These are phyloP conservation scores for Phialophora expanda DNA, from an alignment of 2,329 filamentous ascomycete species.

Conservation along the genomic window DNA sequence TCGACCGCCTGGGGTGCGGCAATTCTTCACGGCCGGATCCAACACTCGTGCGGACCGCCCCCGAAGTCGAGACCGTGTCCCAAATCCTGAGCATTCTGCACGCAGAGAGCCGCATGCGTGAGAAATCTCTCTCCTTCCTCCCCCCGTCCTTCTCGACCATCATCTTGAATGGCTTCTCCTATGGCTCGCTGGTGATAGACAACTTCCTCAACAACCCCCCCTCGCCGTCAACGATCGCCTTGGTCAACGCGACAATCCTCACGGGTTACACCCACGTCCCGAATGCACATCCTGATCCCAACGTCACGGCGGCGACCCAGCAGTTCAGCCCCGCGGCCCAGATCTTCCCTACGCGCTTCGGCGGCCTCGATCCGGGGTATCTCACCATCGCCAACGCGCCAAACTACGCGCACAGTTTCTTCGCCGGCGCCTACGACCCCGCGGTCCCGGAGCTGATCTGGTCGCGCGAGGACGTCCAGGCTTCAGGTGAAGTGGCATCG, in stretches of 20 bases:
- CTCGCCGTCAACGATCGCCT: background rate
- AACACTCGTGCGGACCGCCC: background rate
- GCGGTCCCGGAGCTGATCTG: background rate
- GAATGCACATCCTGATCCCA: background rate
- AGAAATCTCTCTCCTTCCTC: background rate
- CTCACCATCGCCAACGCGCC: background rate
- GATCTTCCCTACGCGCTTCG: constrained; percentile 1
- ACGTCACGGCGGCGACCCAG: background rate
- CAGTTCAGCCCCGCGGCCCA: background rate
- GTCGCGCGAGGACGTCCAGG: constrained; percentile 3
- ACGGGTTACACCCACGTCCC: constrained; percentile 3
- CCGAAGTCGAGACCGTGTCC: constrained; percentile 4
- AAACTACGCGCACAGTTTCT: constrained; percentile 5
- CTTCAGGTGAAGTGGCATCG: background rate
- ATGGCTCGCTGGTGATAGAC: constrained; percentile 4
- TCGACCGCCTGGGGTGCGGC: constrained; percentile 5
- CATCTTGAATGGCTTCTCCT: constrained; percentile 8
- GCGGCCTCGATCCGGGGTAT: background rate
- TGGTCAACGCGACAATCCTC: constrained; percentile 1
- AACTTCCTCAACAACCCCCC: background rate
- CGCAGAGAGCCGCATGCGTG: background rate
- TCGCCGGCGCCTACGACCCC: constrained; percentile 2
- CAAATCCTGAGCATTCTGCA: background rate
- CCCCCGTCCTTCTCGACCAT: background rate
- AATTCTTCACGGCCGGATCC: constrained; percentile 3